Percentiles rank a stretch among this genome's conserved stretches.
phyloP scores from a whole-genome alignment of 768 basidiomycete species.

The Pisolithus sp. region DNA sequence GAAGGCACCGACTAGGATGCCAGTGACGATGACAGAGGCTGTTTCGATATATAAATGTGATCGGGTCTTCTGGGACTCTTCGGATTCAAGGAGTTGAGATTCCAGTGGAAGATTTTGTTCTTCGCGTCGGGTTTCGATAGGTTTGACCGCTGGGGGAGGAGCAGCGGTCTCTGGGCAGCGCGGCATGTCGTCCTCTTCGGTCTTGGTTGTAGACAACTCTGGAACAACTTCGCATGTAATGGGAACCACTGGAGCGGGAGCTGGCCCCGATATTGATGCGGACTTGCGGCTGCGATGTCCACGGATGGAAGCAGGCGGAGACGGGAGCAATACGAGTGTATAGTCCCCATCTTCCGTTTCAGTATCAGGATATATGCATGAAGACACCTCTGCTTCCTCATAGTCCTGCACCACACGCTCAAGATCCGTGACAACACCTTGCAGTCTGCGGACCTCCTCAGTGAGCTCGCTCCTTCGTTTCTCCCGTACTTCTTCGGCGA shows the following conservation, averaged over 20 bases:
- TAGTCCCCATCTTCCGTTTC: slow-evolving; percentile 11
- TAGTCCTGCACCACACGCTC: slow-evolving; percentile 40
- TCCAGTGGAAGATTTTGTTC: slow-evolving; percentile 11
- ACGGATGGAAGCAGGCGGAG: slow-evolving; percentile 11
- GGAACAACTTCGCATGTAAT: slow-evolving; percentile 3
- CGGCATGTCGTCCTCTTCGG: not conserved
- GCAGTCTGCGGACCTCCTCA: slow-evolving; percentile 45
- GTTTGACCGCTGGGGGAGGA: slow-evolving; percentile 23
- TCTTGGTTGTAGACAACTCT: slow-evolving; percentile 1
- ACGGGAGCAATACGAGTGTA: slow-evolving; percentile 10
- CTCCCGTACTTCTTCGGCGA: slow-evolving; percentile 61
- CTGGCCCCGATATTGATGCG: not conserved
- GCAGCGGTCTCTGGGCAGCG: slow-evolving; percentile 11
- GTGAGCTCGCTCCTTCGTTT: slow-evolving; percentile 35
- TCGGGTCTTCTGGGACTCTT: slow-evolving; percentile 14
- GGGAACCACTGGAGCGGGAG: slow-evolving; percentile 1
- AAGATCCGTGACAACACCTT: slow-evolving; percentile 44
- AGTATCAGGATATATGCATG: slow-evolving; percentile 14
- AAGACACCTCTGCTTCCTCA: slow-evolving; percentile 26
- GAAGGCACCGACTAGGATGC: slow-evolving; percentile 55
- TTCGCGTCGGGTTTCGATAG: slow-evolving; percentile 11
- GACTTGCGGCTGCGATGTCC: slow-evolving; percentile 9
- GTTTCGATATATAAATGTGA: slow-evolving; percentile 26
- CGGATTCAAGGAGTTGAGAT: slow-evolving; percentile 2
- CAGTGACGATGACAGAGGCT: slow-evolving; percentile 47